Evolutionary conservation across 129 eudicot species (phyloP).

Genomic region (Glebionis coronaria): DNA sequence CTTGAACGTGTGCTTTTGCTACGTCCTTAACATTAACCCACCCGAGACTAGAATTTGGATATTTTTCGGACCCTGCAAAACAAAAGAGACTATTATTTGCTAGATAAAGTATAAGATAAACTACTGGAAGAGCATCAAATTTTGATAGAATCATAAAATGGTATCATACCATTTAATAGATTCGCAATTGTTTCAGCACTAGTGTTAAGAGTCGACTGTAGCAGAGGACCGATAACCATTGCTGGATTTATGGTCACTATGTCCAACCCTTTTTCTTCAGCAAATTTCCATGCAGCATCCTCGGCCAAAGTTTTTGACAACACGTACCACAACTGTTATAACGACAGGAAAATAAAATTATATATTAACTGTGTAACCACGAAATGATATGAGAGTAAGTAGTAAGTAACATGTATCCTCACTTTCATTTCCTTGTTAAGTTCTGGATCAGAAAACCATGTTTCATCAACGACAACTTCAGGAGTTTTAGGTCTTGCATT

Average conservation of each 20-base stretch:
- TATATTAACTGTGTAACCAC: not conserved
- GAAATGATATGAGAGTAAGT: not conserved
- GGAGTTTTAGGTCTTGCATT: slow-evolving; percentile 32
- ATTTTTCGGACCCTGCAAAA: slow-evolving; percentile 33
- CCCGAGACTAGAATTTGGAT: slow-evolving; percentile 40
- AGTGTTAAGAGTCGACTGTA: slow-evolving; percentile 46
- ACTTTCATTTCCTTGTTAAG: slow-evolving; percentile 29
- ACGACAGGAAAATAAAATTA: not conserved
- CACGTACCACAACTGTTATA: slow-evolving; percentile 31
- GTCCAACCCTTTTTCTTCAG: slow-evolving; percentile 41
- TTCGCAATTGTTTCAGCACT: slow-evolving; percentile 32
- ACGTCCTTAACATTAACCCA: slow-evolving; percentile 79
- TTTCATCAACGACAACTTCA: slow-evolving; percentile 45
- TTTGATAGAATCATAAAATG: too few relatives aligned
- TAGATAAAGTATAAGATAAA: too few relatives aligned
- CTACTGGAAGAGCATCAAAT: too few relatives aligned
- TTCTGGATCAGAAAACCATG: slow-evolving; percentile 33
- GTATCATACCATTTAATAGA: slow-evolving; percentile 28
- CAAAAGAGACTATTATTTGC: not conserved
- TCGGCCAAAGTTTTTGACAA: slow-evolving; percentile 45
- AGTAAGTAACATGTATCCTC: not conserved
- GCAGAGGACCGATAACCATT: slow-evolving; percentile 41
- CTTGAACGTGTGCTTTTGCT: slow-evolving; percentile 63
- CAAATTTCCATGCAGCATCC: slow-evolving; percentile 56
- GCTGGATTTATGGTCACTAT: slow-evolving; percentile 43